Evolutionary conservation across 441 rosid genomes (phyloP).

Genomic region (Theobroma grandiflorum): DNA sequence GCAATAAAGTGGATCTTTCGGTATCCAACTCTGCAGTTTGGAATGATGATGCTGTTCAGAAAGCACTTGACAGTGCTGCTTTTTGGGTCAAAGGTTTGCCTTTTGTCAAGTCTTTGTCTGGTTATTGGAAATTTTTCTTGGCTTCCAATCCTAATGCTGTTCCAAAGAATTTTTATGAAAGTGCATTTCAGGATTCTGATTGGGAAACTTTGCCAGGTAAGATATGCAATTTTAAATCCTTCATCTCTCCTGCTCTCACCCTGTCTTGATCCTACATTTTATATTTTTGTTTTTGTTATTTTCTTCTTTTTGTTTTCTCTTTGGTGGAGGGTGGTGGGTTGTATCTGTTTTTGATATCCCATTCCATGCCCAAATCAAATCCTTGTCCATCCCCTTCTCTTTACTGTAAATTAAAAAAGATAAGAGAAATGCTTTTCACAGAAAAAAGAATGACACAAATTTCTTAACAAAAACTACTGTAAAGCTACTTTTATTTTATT

Average conservation of each 20-base stretch:
- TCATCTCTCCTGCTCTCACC: background rate
- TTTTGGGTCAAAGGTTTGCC: slow-evolving; percentile 89
- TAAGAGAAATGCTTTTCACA: too few relatives aligned
- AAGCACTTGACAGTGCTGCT: slow-evolving; percentile 79
- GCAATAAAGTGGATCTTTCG: slow-evolving; percentile 76
- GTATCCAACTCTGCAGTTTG: slow-evolving; percentile 81
- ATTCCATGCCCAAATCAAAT: too few relatives aligned
- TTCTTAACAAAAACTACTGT: too few relatives aligned
- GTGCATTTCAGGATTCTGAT: slow-evolving; percentile 70
- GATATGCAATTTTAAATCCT: background rate
- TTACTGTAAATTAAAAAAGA: too few relatives aligned
- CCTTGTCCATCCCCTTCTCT: background rate
- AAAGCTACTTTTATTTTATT: background rate
- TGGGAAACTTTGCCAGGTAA: slow-evolving; percentile 88
- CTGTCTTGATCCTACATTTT: background rate
- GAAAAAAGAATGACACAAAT: too few relatives aligned
- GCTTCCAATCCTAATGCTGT: slow-evolving; percentile 69
- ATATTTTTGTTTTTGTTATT: too few relatives aligned
- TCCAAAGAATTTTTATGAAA: slow-evolving; percentile 65
- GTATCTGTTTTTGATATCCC: too few relatives aligned
- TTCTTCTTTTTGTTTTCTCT: too few relatives aligned
- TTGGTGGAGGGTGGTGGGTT: too few relatives aligned
- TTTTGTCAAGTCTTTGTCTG: slow-evolving; percentile 84
- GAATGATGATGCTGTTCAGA: slow-evolving; percentile 86
- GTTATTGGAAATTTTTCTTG: slow-evolving; percentile 90